Evolutionary conservation across 2,329 filamentous ascomycete species (phyloP), one percentile per base, ranked within the genome.

Genomic region (Gliomastix tumulicola): DNA sequence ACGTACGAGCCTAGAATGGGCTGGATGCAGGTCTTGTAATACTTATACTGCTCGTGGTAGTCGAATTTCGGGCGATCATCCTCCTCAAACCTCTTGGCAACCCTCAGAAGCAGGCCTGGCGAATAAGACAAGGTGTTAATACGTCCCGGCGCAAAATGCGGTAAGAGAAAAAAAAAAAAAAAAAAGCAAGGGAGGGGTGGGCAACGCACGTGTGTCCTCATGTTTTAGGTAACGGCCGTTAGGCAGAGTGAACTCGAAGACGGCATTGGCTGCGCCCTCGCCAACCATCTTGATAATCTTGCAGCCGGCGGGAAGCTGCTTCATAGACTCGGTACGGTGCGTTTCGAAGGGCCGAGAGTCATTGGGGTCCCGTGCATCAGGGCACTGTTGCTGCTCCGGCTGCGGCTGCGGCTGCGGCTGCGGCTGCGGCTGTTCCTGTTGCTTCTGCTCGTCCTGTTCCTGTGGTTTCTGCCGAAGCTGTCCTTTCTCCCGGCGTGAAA

Each of bases 221-320:
- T 40, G 34, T 19, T 25, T 17, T 22, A 40, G 28, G 16, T 30
- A 34, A 9, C 10, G 46, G 39, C 49, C 48, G 39, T 57, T 49
- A 5, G 63, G 57, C 16, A 68, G 41, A 32, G 64, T 61, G 38
- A 84, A 68, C 46, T 71, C 71, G 50, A 85, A 88, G 43, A 89
- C 81, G 35, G 82, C 72, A 55, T 92, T 90, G 36, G 86, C 84
- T 18, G 83, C 80, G 18, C 85, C 86, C 56, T 92, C 85, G 19
- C 70, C 73, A 17, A 78, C 58, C 39, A 76, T 62, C 36, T 56
- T 53, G 35, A 59, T 43, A 12, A 59, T 56, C 19, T 48, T 54
- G 27, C 56, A 53, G 21, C 56, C 57, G 31, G 41, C 44, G 19
- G 60, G 59, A 6, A 63, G 53, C 16, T 49, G 49, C 42, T 53